Evolutionary conservation across 768 basidiomycete genomes (phyloP), one percentile per base, ranked within the genome.

Genomic region (Lentinula sp.): DNA sequence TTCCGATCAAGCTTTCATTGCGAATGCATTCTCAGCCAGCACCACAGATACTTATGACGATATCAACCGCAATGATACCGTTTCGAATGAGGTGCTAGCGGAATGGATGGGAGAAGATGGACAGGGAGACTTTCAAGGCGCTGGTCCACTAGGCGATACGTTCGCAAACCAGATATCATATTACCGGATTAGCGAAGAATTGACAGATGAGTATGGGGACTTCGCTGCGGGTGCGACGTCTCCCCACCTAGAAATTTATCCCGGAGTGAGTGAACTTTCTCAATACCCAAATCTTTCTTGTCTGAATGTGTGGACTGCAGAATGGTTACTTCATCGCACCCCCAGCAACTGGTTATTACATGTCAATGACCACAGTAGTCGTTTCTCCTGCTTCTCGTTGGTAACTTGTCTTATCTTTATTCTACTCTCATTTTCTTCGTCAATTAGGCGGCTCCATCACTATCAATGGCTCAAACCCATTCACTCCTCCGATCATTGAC

Each of bases 401-500:
- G 59, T 9, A 18, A 4, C 28, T 43, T 33, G 16, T 18, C 28
- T 13, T 35, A 13, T 7, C 37, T 7, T 4, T 9, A 18, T 12
- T 18, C 28, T 51, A 20, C 33, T 16, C 57, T 59, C 32, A 51
- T 33, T 28, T 41, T 42, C 36, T 0, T 45, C 48, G 41, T 10
- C 7, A 13, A 52, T 13, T 39, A 70, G 70, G 69, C 37, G 72
- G 72, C 9, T 68, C 69, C 9, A 63, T 72, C 15, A 65, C 65
- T n/a, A 57, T 74, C 13, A 69, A 68, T 49, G 66, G 68, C 3
- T 65, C 61, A 37, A 61, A 72, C 52, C 72, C 72, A 1, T 68
- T 71, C 56, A 60, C 58, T 3, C 32, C 63, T 0, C 71, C 73
- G 1, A 45, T 73, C 32, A 72, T 74, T 28, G 67, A 74, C 61